These are phyloP conservation scores for Oryza officinalis DNA, from an alignment of 176 grass and related monocot species.

Conservation along the genomic window DNA sequence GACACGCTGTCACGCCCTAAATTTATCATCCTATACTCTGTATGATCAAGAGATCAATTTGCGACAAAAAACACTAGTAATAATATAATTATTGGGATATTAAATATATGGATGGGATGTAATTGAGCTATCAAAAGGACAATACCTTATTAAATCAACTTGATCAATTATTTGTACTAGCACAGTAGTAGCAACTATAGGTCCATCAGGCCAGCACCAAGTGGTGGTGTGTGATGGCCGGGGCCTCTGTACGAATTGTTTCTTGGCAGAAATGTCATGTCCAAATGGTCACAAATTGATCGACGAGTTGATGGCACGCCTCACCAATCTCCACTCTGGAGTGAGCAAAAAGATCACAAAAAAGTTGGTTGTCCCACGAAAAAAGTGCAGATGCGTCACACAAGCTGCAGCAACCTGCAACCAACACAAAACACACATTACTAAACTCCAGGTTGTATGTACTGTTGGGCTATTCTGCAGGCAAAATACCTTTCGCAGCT, in stretches of 20 bases:
- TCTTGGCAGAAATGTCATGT: not conserved
- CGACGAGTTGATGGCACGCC: not conserved
- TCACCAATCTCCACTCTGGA: not conserved
- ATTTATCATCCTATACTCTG: too few relatives aligned
- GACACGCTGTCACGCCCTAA: too few relatives aligned
- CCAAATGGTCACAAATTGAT: not conserved
- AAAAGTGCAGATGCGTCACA: not conserved
- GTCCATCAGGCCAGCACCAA: not conserved
- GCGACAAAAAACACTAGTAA: not conserved
- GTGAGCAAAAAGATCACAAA: not conserved
- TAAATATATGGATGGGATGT: not conserved
- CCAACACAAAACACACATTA: not conserved
- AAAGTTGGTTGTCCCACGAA: not conserved
- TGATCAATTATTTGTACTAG: not conserved
- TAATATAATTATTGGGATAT: not conserved
- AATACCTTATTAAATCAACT: not conserved
- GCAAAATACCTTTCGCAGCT: not conserved
- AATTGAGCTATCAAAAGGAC: not conserved
- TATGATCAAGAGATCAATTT: too few relatives aligned
- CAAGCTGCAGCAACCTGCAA: not conserved
- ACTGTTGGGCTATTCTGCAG: too few relatives aligned
- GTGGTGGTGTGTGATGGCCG: not conserved
- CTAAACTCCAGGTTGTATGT: not conserved
- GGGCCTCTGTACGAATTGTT: not conserved
- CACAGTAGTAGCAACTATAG: not conserved